A percentile compares a stretch with the other conserved stretches of the same genome.
phyloP scores from a whole-genome alignment of 257 asterid species.

The Cruciata laevipes region DNA sequence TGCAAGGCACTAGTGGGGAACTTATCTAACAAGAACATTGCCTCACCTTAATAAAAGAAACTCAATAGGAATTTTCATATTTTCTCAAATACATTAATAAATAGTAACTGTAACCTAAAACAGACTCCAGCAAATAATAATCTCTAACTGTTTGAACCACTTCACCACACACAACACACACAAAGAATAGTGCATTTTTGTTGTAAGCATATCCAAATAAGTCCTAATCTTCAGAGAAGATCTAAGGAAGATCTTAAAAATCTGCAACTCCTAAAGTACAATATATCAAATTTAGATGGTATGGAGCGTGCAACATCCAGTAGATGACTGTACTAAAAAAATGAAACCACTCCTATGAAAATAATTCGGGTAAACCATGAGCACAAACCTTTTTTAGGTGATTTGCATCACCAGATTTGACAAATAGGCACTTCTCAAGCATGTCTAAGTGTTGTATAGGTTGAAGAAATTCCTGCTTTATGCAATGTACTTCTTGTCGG shows the following conservation, averaged over 20 bases:
- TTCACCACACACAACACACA: not conserved
- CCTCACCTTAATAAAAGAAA: not conserved
- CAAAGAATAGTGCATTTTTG: not conserved
- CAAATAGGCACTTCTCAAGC: slow-evolving; percentile 37
- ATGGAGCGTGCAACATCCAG: not conserved
- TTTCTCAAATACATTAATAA: not conserved
- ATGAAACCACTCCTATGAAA: not conserved
- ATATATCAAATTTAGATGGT: not conserved
- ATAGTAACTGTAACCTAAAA: no score
- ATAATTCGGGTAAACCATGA: slow-evolving; percentile 14
- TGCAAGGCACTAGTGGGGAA: not conserved
- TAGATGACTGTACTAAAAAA: not conserved
- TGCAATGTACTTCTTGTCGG: slow-evolving; percentile 40
- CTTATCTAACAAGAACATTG: not conserved
- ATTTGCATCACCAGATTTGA: slow-evolving; percentile 33
- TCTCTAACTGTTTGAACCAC: not conserved
- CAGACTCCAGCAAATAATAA: no score
- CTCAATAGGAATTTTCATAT: not conserved
- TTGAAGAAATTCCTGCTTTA: slow-evolving; percentile 47
- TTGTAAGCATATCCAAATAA: not conserved
- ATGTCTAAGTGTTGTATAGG: slow-evolving; percentile 46
- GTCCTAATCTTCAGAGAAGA: not conserved
- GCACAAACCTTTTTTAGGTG: slow-evolving; percentile 67
- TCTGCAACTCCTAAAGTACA: not conserved
- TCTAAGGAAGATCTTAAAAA: not conserved